These are phyloP conservation scores for Tolypocladium ophioglossoides DNA, from an alignment of 2,329 filamentous ascomycete species.

Conservation along the genomic window DNA sequence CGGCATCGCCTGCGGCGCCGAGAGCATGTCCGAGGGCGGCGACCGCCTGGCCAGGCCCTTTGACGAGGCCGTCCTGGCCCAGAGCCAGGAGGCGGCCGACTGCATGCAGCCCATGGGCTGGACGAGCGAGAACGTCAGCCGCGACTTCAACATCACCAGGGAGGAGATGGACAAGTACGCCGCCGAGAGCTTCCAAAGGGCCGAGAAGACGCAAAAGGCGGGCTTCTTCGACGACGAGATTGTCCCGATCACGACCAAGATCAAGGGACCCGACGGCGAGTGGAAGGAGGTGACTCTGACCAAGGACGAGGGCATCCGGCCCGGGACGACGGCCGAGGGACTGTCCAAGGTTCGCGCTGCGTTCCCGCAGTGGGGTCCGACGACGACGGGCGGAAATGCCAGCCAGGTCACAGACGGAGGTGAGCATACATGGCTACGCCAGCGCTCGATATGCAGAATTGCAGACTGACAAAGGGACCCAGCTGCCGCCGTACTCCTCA, in stretches of 20 bases:
- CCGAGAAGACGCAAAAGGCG: constrained; percentile 81
- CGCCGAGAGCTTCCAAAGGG: constrained; percentile 76
- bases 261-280: constrained; percentile 78
- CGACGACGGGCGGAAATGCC: constrained; percentile 85
- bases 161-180: constrained; percentile 78
- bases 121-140: constrained; percentile 91
- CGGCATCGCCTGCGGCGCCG: constrained; percentile 79
- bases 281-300: constrained; percentile 67
- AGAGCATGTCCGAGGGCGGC: constrained; percentile 71
- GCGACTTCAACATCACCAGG: constrained; percentile 76
- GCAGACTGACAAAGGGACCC: background rate
- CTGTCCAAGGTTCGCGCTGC: constrained; percentile 80
- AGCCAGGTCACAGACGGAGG: constrained; percentile 90
- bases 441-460: background rate
- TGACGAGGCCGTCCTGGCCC: constrained; percentile 59
- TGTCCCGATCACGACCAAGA: constrained; percentile 67
- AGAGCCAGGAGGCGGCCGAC: constrained; percentile 68
- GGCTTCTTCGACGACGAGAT: constrained; percentile 95
- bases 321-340: constrained; percentile 75
- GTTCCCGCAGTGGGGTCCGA: constrained; percentile 81
- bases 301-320: constrained; percentile 82
- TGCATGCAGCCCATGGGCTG: constrained; percentile 96
- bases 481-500: constrained; percentile 80
- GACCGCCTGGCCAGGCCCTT: constrained; percentile 64
- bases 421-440: constrained; percentile 20